A percentile compares a stretch with the other conserved stretches of the same genome.
These are phyloP conservation scores for Eucalyptus tenuipes DNA, from an alignment of 345 rosid genomes.

Conservation along the genomic window DNA sequence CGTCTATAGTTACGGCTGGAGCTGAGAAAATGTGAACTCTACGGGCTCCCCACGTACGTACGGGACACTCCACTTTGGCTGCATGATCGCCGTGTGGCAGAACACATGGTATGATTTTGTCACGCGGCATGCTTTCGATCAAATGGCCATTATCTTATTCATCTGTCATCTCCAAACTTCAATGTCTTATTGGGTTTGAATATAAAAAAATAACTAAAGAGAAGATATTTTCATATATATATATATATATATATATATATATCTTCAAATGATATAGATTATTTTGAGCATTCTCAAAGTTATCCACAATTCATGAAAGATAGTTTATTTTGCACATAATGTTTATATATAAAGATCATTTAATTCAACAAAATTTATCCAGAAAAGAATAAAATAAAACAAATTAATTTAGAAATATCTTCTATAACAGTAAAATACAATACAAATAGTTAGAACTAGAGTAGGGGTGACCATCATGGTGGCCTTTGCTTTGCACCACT, in stretches of 20 bases:
- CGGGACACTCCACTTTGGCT: background rate
- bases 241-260: background rate
- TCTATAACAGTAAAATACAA: accelerated
- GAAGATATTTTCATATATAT: background rate
- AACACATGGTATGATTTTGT: background rate
- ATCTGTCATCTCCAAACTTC: background rate
- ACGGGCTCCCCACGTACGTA: background rate
- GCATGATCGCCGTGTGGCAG: background rate
- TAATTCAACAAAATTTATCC: background rate
- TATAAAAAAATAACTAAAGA: background rate
- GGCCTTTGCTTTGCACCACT: background rate
- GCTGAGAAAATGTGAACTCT: background rate
- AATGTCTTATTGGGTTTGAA: background rate
- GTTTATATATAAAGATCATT: background rate
- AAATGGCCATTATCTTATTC: background rate
- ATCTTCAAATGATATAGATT: background rate
- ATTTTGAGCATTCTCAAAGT: background rate
- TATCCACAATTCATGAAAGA: background rate
- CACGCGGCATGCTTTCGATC: accelerated
- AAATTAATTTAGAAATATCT: background rate
- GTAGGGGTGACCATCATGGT: background rate
- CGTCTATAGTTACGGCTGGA: background rate
- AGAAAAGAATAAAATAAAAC: background rate
- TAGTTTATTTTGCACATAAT: background rate
- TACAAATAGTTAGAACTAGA: background rate